Evolutionary conservation across 2,329 filamentous ascomycete species (phyloP).

Genomic region (Penicillium expansum): DNA sequence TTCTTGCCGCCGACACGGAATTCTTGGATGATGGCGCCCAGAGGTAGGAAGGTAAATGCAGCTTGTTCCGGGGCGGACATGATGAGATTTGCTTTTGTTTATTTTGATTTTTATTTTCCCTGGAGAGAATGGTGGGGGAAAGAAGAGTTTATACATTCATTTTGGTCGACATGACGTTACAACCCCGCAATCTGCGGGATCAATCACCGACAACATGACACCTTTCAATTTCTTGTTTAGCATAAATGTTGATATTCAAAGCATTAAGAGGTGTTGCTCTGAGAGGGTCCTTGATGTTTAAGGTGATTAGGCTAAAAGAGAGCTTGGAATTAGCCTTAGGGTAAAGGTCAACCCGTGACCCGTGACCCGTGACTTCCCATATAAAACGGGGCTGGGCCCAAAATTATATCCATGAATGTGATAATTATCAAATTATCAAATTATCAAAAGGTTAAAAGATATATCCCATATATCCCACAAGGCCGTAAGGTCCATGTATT

Average conservation of each 20-base stretch:
- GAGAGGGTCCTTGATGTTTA: neutral
- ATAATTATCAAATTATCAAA: too few species aligned
- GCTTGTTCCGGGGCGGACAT: slow-evolving; percentile 32
- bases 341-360: neutral
- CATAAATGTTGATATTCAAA: slow-evolving; percentile 2
- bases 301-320: slow-evolving; percentile 2
- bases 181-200: slow-evolving; percentile 25
- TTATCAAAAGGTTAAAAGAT: neutral
- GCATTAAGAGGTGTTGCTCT: neutral
- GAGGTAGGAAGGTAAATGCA: slow-evolving; percentile 44
- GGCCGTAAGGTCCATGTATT: neutral
- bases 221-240: slow-evolving; percentile 5
- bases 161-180: slow-evolving; percentile 19
- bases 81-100: neutral
- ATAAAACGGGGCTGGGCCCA: neutral
- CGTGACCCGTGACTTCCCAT: neutral
- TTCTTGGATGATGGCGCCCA: slow-evolving; percentile 58
- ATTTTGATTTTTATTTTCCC: neutral
- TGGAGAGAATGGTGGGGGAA: neutral
- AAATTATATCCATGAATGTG: too few species aligned
- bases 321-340: neutral
- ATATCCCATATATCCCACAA: too few species aligned
- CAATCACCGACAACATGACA: slow-evolving; percentile 10
- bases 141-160: neutral
- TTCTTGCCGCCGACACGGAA: slow-evolving; percentile 75